Evolutionary conservation across 345 rosid species (phyloP), one percentile per base, ranked within the genome.

Genomic region (Rhizophora apiculata): DNA sequence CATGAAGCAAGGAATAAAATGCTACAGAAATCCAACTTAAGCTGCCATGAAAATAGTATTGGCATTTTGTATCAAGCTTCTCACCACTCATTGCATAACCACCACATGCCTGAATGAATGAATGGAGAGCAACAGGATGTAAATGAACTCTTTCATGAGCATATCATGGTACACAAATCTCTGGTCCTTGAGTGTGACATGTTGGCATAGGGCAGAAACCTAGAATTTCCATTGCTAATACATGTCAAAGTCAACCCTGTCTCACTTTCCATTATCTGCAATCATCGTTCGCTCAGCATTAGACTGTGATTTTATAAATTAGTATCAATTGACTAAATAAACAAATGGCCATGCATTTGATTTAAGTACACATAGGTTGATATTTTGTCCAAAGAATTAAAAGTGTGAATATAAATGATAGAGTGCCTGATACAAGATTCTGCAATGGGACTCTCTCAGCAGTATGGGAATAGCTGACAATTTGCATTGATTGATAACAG

Each of bases 121-220:
- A 56, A 56, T 2, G 49, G 60, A 56, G 29, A 56, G 29, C 60
- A 22, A 24, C 15, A 15, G 13, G 15, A 22, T 27, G 29, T 24
- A 56, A 21, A 56, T 56, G 0, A 21, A 27, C 16, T 15, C 29
- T 34, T 59, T 72, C 60, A 72, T 16, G 88, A 82, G 87, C 95
- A 90, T 67, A 91, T 77, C 78, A 91, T 78, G 60, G 88, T 82
- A 83, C 98, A 93, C 69, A 93, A 79, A 74, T 91, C 93, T 73
- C 52, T 73, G 60, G 79, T 80, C 75, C 97, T 85, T 59, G 81
- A 82, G 54, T 64, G 78, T 11, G 97, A 81, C 37, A 93, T 79
- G 71, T 88, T 82, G 46, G 89, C 82, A 74, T 31, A 88, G 51
- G 92, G 89, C 58, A 85, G 85, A 62, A 86, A 75, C 76, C 79